Percentiles rank a stretch among this genome's conserved stretches.
Evolutionary conservation across 306 rosid genomes (phyloP).

Genomic region (Fragaria nilgerrensis): DNA sequence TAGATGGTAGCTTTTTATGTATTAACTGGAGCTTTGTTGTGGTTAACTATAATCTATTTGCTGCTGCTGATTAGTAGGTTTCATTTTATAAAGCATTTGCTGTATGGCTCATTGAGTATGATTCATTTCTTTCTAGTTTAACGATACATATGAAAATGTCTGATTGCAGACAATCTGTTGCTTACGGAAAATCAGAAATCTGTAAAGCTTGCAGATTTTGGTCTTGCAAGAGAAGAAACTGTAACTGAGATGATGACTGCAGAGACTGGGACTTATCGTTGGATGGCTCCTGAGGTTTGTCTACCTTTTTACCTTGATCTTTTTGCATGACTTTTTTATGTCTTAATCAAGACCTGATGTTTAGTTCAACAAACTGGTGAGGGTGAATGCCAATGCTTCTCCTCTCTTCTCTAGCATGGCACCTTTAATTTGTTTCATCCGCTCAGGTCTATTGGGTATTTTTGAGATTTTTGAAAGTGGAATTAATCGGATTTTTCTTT

Average conservation of each 20-base stretch:
- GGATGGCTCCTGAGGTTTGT: conserved; percentile 99
- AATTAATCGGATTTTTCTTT: neutral
- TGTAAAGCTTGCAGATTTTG: conserved; percentile 92
- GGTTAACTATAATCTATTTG: neutral
- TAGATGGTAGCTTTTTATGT: neutral
- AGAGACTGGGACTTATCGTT: conserved; percentile 94
- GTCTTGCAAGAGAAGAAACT: conserved; percentile 95
- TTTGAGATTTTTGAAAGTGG: neutral
- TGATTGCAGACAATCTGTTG: conserved; percentile 78
- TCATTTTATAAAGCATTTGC: neutral
- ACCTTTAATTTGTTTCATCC: neutral
- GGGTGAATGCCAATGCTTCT: neutral
- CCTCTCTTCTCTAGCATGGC: neutral
- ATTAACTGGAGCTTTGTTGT: neutral
- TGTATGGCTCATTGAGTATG: neutral
- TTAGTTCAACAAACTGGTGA: neutral
- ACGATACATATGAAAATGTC: conserved; percentile 9
- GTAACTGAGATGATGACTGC: conserved; percentile 99
- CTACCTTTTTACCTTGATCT: conserved; percentile 1
- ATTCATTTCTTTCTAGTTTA: conserved; percentile 5
- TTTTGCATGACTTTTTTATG: conserved; percentile 3
- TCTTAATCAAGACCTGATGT: neutral
- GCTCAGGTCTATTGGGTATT: neutral
- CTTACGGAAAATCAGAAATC: conserved; percentile 84
- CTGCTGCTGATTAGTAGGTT: neutral